Base-by-base conservation (phyloP, 2,329 filamentous ascomycete genomes). In the Neobulgaria alba region DNA sequence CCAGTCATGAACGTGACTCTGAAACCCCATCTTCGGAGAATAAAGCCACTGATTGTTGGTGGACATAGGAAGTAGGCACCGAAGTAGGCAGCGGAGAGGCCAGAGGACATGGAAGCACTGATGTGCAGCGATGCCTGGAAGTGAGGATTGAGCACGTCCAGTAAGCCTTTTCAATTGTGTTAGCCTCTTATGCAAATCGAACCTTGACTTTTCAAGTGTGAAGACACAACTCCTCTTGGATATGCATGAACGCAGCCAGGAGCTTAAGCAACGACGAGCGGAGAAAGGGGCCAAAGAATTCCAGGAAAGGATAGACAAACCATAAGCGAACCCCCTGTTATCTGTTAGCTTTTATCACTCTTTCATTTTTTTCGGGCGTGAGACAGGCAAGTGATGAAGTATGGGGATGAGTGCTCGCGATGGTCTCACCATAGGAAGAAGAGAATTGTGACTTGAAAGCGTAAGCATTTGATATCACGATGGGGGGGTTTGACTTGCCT, bases 41-140 rank as follows among this genome's bases (percentile, higher is more conserved):
- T 73, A 75, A 75, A 82, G 36, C 80, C 79, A 14, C 80, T 75
- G 39, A 67, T 56, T 43, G 81, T 74, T 45, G 81, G 69, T 43
- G 84, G 85, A 7, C 79, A 80, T 34, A 86, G 67, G 14, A 82
- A 82, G 55, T 85, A 83, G 10, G 77, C 73, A 14, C 75, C 70
- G 19, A 62, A 61, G 39, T 61, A 48, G 63, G 57, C 54, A 10
- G 53, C 56, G 31, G 53, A 52, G 10, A 57, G 50, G 34, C 54
- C 51, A 1, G 44, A 47, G 4, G 54, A 35, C 36, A 45, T 44
- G n/a, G 47, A 45, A 2, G 49, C 23, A 2, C 43, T 61, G 45
- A 67, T 62, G 42, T 65, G 53, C 17, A 67, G 53, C 2, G 60
- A 57, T 30, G 57, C 57, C 43, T 67, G 64, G 55, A 68, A 67